A percentile compares a stretch with the other conserved stretches of the same genome.
phyloP scores from a whole-genome alignment of 148 eudicot species.

The Suaeda aralocaspica region DNA sequence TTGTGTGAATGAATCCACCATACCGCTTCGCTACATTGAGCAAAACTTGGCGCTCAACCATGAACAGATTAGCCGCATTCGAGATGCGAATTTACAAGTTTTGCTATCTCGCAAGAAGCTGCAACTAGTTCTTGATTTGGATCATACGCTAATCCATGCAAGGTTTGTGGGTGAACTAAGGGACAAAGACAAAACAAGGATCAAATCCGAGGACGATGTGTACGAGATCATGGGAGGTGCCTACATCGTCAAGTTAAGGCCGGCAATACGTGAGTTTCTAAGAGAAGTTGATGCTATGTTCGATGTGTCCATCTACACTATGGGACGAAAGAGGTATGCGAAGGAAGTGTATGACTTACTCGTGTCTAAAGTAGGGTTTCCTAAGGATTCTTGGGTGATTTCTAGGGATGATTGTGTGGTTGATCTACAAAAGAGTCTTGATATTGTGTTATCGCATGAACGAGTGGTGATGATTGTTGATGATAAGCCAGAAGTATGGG shows the following conservation, averaged over 20 bases:
- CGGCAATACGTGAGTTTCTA: neutral
- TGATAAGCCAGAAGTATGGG: slow-evolving; percentile 15
- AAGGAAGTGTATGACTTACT: neutral
- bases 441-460: neutral
- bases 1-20: neutral
- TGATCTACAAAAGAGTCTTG: neutral
- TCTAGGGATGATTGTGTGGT: neutral
- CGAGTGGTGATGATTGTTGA: slow-evolving; percentile 9
- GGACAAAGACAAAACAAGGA: neutral
- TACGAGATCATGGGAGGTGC: neutral
- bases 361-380: neutral
- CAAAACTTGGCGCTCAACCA: neutral
- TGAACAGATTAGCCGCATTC: neutral
- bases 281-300: neutral
- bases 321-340: neutral
- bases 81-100: neutral
- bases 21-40: neutral
- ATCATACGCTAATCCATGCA: slow-evolving; percentile 5
- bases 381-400: neutral
- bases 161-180: too few species aligned
- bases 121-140: slow-evolving; percentile 16
- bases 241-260: neutral
- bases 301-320: slow-evolving; percentile 15
- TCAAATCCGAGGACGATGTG: neutral
- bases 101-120: slow-evolving; percentile 4